A percentile compares a stretch with the other conserved stretches of the same genome.
Evolutionary conservation across 148 eudicot species (phyloP).

Genomic region (Camellia sinensis): DNA sequence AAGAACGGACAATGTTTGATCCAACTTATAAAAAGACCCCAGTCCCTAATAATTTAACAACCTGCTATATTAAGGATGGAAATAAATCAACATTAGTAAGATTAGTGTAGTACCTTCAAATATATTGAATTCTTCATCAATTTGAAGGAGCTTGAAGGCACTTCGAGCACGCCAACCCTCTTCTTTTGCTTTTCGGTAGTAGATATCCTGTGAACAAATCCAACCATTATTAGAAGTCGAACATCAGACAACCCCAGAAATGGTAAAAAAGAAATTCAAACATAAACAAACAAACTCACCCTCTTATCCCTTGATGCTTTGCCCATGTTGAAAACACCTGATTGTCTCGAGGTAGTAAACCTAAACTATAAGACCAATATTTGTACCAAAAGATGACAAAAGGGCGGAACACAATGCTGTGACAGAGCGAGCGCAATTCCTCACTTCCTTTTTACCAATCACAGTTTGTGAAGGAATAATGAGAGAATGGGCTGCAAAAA

Average conservation of each 20-base stretch:
- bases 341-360: background rate
- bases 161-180: constrained; percentile 99
- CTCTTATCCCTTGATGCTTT: constrained; percentile 97
- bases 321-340: constrained; percentile 48
- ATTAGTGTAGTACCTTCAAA: constrained; percentile 58
- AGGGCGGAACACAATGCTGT: background rate
- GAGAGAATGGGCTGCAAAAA: background rate
- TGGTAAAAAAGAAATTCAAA: background rate
- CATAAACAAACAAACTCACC: constrained; percentile 32
- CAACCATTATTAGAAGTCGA: background rate
- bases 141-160: constrained; percentile 96
- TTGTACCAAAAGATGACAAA: background rate
- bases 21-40: background rate
- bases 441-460: background rate
- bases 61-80: background rate
- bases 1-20: background rate
- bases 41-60: background rate
- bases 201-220: constrained; percentile 62
- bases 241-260: background rate
- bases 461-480: background rate
- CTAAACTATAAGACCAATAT: background rate
- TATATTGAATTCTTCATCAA: constrained; percentile 88
- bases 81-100: background rate
- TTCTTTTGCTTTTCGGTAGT: constrained; percentile 97
- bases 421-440: background rate